Percentiles rank a stretch among this genome's conserved stretches.
These are phyloP conservation scores for Tilletia setariae DNA, from an alignment of 1,284 basidiomycete species.

Conservation along the genomic window DNA sequence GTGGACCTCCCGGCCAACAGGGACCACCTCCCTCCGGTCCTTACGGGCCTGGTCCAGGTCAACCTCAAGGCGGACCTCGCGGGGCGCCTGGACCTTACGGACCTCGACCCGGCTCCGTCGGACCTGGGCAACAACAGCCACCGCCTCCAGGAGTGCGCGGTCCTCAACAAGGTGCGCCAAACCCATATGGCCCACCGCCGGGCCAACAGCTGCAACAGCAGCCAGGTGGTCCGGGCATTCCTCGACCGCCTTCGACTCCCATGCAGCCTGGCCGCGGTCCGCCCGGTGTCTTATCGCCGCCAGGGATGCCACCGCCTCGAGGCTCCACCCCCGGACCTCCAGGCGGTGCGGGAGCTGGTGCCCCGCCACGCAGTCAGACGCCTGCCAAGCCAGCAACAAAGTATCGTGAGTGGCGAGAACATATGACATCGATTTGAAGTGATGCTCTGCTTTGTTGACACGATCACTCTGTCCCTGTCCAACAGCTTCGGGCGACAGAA, in stretches of 20 bases:
- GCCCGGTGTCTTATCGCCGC: conserved; percentile 53
- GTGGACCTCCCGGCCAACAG: background rate
- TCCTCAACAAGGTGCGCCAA: conserved; percentile 14
- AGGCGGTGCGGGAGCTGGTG: conserved; percentile 40
- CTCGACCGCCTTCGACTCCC: conserved; percentile 19
- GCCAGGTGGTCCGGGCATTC: conserved; percentile 17
- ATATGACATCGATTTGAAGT: background rate
- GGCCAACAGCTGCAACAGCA: conserved; percentile 10
- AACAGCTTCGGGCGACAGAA: conserved; percentile 84
- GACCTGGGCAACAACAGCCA: conserved; percentile 26
- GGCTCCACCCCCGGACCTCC: conserved; percentile 8
- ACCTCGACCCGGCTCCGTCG: conserved; percentile 48
- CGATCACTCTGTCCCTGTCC: no score
- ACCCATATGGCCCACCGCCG: conserved; percentile 17
- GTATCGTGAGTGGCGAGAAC: conserved; percentile 68
- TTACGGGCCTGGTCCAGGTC: background rate
- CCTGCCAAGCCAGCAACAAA: conserved; percentile 59
- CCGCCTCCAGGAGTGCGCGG: conserved; percentile 16
- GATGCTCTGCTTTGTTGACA: background rate
- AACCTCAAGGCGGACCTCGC: conserved; percentile 12
- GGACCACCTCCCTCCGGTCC: background rate
- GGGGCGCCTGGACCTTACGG: conserved; percentile 44
- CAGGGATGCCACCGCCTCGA: conserved; percentile 49
- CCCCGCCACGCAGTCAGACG: conserved; percentile 39
- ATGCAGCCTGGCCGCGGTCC: conserved; percentile 33